Conservation (phyloP, 371 early-diverging fungal species). For the Mucor velutinosus region DNA sequence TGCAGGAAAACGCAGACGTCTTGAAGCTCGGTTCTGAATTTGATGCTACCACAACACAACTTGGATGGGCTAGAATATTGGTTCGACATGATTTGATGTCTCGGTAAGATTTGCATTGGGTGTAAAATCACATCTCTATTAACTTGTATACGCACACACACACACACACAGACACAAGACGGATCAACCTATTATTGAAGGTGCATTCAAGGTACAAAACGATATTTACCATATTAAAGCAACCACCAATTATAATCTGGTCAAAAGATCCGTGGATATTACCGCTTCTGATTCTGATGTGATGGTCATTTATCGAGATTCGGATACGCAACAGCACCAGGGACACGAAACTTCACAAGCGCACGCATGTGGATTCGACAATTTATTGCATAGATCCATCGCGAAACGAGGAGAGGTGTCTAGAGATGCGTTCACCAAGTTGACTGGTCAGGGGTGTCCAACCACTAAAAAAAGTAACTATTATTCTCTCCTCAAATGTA, state of each 20-base stretch:
- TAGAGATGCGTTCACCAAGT: constrained; percentile 1
- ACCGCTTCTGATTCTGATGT: constrained; percentile 12
- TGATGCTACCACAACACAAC: not conserved
- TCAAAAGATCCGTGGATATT: constrained; percentile 63
- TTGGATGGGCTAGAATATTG: constrained; percentile 74
- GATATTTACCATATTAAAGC: constrained; percentile 71
- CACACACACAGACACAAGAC: constrained; percentile 10
- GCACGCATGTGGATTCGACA: constrained; percentile 27
- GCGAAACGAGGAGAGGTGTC: not conserved
- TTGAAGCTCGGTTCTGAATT: not conserved
- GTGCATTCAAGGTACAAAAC: constrained; percentile 56
- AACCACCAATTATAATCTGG: constrained; percentile 51
- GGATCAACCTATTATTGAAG: constrained; percentile 57
- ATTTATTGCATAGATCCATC: not conserved
- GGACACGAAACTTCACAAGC: not conserved
- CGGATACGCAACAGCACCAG: constrained; percentile 40
- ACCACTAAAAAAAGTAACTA: constrained; percentile 24
- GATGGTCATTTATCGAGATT: constrained; percentile 72
- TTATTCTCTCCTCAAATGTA: not conserved
- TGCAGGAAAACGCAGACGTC: not conserved
- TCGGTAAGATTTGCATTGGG: not conserved
- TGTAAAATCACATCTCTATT: not conserved
- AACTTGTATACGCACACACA: not conserved
- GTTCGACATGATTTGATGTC: constrained; percentile 23
- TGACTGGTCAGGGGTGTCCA: constrained; percentile 21